Evolutionary conservation across 148 eudicot species (phyloP), one percentile per base, ranked within the genome.

Genomic region (Cornus controversa): DNA sequence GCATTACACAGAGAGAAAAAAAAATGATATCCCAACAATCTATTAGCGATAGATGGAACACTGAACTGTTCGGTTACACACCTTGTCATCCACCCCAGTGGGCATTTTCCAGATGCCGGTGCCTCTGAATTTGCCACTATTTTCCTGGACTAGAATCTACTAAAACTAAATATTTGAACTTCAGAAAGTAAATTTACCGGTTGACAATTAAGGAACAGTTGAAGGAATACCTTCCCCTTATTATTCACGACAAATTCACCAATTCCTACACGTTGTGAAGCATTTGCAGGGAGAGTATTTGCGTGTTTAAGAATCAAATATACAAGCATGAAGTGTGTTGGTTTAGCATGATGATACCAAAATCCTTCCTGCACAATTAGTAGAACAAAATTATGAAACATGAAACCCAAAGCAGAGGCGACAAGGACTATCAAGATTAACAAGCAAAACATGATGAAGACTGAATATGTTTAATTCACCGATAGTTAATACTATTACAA

Each of bases 271-370:
- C 92, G 86, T 75, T 92, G 97, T 14, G 92, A 81, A 42, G 94
- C 89, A 86, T 79, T 83, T 71, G 88, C 83, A 6, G 91, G 93
- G 63, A 90, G 73, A 36, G 84, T 82, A 72, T 78, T 81, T 26
- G 71, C 31, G 69, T 80, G 81, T 40, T 63, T 66, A 42, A 90
- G 84, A 60, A 92, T 83, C 97, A 94, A 92, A 68, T 80, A 81
- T 36, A 82, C 92, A 75, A 92, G 90, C 97, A 92, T 92, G 79
- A 92, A 62, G 77, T 90, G 87, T 36, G 71, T 77, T 81, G 89
- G 85, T 80, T 92, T 94, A 3, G 97, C 97, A 34, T 92, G 97
- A 85, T 92, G 97, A 78, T 87, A 92, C 75, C 80, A 76, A 83
- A 92, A 92, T 57, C 97, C 97, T 84, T 87, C 88, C 97, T 92